These are phyloP conservation scores for Leptographium radiaticola DNA, from an alignment of 2,329 filamentous ascomycete genomes.

Conservation along the genomic window DNA sequence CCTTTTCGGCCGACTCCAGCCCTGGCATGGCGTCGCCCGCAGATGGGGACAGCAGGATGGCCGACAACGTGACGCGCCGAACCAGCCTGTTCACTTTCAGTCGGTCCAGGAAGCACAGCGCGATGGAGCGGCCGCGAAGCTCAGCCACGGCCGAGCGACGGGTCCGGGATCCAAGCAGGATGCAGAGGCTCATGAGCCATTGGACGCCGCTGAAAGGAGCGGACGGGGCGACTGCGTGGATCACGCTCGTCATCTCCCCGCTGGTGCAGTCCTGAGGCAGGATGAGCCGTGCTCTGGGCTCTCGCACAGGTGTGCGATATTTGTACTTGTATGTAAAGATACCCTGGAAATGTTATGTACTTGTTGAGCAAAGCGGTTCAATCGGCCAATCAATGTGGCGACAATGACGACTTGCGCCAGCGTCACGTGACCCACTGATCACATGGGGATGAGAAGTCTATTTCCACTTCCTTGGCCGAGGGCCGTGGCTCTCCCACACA, in stretches of 20 bases:
- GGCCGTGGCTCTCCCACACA: background rate
- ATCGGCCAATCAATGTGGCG: no score
- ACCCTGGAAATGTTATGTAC: no score
- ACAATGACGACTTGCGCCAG: no score
- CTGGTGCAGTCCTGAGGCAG: background rate
- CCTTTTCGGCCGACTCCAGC: conserved; percentile 5
- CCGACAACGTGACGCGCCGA: background rate
- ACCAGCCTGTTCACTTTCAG: conserved; percentile 3
- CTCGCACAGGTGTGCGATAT: background rate
- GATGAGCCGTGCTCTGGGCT: background rate
- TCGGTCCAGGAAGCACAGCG: background rate
- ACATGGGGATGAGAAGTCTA: no score
- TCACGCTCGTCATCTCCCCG: conserved; percentile 20
- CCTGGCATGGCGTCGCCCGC: conserved; percentile 6
- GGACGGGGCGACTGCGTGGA: conserved; percentile 19
- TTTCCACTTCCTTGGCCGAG: no score
- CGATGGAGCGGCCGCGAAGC: background rate
- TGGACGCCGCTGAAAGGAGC: conserved; percentile 23
- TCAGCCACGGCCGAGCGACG: background rate
- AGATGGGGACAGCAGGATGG: no score
- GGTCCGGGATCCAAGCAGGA: background rate
- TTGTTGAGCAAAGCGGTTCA: no score
- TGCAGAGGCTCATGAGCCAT: conserved; percentile 15
- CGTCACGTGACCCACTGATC: no score
- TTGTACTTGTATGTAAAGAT: background rate